Conservation (phyloP, 75 land plant species). For the Picea glauca region DNA sequence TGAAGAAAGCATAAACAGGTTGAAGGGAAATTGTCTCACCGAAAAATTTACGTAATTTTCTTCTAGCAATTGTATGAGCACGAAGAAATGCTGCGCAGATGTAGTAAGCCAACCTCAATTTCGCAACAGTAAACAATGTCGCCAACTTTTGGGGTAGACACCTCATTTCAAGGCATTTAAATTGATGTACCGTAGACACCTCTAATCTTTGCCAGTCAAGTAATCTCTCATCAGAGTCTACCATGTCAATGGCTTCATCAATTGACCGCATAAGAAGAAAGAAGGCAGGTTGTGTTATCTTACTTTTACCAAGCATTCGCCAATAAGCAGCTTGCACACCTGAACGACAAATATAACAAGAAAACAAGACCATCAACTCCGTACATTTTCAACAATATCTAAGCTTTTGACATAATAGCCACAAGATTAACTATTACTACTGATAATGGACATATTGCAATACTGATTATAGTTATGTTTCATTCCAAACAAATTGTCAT, state of each 20-base stretch:
- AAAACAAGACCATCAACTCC: neutral
- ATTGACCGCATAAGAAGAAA: conserved; percentile 89
- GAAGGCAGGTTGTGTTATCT: conserved; percentile 71
- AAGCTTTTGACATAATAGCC: neutral
- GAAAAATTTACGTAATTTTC: conserved; percentile 82
- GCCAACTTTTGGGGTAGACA: conserved; percentile 52
- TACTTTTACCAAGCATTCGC: conserved; percentile 91
- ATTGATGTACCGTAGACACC: conserved; percentile 69
- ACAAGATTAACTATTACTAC: neutral
- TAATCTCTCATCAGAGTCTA: conserved; percentile 38
- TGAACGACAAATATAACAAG: conserved; percentile 10
- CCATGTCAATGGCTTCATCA: conserved; percentile 86
- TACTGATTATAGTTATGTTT: no score
- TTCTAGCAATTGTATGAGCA: conserved; percentile 80
- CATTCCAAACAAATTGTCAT: no score
- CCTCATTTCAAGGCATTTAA: conserved; percentile 63
- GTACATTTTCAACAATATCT: no score
- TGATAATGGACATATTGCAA: no score
- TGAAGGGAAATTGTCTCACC: conserved; percentile 36
- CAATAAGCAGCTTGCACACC: conserved; percentile 98
- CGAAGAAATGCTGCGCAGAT: conserved; percentile 93
- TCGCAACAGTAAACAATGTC: conserved; percentile 70
- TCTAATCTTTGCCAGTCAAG: conserved; percentile 84
- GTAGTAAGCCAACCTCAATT: conserved; percentile 78
- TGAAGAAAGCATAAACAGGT: neutral